Evolutionary conservation across 176 grass and related monocot species (phyloP).

Genomic region (Tillandsia fasciculata): DNA sequence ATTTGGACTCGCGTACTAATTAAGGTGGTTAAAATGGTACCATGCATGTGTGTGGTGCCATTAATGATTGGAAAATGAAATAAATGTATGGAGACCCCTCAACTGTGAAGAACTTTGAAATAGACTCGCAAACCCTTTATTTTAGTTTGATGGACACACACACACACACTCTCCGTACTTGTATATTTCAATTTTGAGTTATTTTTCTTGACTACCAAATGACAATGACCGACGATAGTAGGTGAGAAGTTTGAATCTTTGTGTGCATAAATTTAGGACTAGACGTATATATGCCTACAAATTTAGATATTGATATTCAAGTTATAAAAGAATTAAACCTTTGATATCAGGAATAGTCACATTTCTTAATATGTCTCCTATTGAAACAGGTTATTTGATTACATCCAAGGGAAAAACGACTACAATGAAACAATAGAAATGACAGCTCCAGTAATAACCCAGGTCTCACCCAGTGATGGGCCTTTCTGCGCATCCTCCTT

Average conservation of each 20-base stretch:
- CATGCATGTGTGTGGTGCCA: too few relatives aligned
- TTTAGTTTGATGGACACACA: neutral
- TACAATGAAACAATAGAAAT: constrained; percentile 69
- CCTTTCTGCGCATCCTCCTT: constrained; percentile 82
- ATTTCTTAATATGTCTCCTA: too few relatives aligned
- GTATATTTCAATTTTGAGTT: too few relatives aligned
- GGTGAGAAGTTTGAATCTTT: too few relatives aligned
- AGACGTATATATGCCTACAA: neutral
- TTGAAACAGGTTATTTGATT: constrained; percentile 54
- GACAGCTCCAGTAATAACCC: constrained; percentile 78
- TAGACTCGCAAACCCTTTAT: too few relatives aligned
- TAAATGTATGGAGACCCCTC: too few relatives aligned
- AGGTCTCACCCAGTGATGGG: constrained; percentile 59
- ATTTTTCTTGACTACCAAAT: too few relatives aligned
- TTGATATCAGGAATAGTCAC: neutral
- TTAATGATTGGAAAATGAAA: too few relatives aligned
- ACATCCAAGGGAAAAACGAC: constrained; percentile 81
- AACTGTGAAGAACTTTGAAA: too few relatives aligned
- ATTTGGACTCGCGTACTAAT: neutral
- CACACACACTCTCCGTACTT: neutral
- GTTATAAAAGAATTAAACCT: neutral
- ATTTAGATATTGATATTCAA: neutral
- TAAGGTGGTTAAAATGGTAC: too few relatives aligned
- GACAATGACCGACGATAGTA: too few relatives aligned
- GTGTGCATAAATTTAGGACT: too few relatives aligned